Evolutionary conservation across 306 rosid species (phyloP), one percentile per base, ranked within the genome.

Genomic region (Castanospermum australe): DNA sequence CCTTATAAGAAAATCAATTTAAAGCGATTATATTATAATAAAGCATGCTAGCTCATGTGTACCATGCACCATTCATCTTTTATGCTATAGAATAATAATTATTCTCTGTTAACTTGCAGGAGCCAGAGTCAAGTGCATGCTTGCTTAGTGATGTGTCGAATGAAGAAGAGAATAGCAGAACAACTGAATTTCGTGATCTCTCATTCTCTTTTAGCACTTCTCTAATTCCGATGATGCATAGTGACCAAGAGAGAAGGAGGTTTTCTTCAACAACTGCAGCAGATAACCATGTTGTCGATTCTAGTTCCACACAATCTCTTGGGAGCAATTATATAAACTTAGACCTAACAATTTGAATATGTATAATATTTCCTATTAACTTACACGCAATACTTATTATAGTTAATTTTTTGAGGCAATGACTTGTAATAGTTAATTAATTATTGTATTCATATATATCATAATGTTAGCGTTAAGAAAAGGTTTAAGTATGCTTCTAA

Each of bases 311-410:
- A 2, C 77, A 82, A 18, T 75, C 87, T 39, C 30, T 22, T 36
- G 77, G 56, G 21, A 56, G 45, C 59, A 82, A 61, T 47, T 64
- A 70, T 45, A 75, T 89, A 51, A 92, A 92, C 78, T 85, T 92
- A 76, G 92, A 92, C 84, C 81, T 92, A 67, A 82, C 92, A 54
- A 92, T 92, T 41, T 91, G 75, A 87, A 67, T 44, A 38, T 52
- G 9, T 15, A 63, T 2, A 42, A n/a, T n/a, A n/a, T n/a, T 10
- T 8, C n/a, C 18, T 74, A 6, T 30, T 6, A 41, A 39, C 57
- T 42, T 39, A 24, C 41, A n/a, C 21, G 78, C 13, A 71, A 18
- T 33, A 25, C 6, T 38, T 42, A 42, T 10, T 12, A 42, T 42
- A 42, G 4, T 42, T 42, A 42, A n/a, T 15, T 42, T 1, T 42